Conservation (phyloP, 176 grass and related monocot genomes). For the Alloteropsis semialata region DNA sequence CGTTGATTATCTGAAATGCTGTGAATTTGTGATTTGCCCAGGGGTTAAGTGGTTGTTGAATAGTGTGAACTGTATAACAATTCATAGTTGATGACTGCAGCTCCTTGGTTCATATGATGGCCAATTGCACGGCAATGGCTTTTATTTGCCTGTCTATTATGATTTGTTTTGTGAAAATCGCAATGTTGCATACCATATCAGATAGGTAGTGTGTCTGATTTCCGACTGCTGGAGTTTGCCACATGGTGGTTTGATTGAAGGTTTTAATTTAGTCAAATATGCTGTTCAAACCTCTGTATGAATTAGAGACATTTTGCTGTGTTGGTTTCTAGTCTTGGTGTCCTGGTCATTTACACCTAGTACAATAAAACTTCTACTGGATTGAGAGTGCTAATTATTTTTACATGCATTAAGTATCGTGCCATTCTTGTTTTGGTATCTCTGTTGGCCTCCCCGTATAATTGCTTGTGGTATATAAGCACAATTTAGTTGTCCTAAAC, state of each 20-base stretch:
- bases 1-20: neutral
- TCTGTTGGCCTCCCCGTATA: no score
- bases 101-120: neutral
- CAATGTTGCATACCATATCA: neutral
- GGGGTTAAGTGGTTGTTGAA: accelerated
- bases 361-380: neutral
- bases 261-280: no score
- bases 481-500: no score
- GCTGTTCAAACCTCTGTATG: neutral
- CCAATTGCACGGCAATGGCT: neutral
- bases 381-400: neutral
- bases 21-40: neutral
- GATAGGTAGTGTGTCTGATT: neutral
- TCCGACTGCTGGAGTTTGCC: neutral
- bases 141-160: neutral
- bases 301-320: neutral
- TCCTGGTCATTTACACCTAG: accelerated
- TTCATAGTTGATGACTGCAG: neutral
- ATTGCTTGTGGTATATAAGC: neutral
- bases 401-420: neutral
- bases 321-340: neutral
- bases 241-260: neutral
- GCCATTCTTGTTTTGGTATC: no score
- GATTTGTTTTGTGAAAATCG: neutral
- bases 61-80: neutral